Evolutionary conservation across 2,329 filamentous ascomycete species (phyloP).

Genomic region (Aspergillus sp.): DNA sequence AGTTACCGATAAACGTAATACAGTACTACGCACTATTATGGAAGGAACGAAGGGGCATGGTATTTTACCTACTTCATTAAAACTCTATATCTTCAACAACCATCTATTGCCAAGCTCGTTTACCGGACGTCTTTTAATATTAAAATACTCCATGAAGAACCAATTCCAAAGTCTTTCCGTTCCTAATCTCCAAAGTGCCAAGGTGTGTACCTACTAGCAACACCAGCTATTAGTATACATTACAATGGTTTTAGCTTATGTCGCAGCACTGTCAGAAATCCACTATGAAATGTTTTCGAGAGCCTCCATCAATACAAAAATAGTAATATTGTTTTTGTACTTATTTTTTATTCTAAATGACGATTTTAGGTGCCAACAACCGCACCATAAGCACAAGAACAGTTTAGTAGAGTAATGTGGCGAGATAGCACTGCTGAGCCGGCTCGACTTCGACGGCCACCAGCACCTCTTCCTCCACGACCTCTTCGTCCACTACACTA

Average conservation of each 20-base stretch:
- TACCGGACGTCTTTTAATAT: too few relatives aligned
- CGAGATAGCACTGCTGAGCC: not conserved
- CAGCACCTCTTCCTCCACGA: too few relatives aligned
- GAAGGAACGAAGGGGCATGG: too few relatives aligned
- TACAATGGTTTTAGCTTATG: not conserved
- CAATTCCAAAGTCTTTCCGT: not conserved
- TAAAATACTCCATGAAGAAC: too few relatives aligned
- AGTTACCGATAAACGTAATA: too few relatives aligned
- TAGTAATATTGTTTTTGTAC: not conserved
- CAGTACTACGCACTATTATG: too few relatives aligned
- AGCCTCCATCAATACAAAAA: not conserved
- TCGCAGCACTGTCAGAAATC: not conserved
- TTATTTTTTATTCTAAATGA: not conserved
- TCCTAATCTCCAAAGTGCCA: too few relatives aligned
- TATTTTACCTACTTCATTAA: too few relatives aligned
- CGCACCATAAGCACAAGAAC: not conserved
- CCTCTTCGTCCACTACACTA: not conserved
- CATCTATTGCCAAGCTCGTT: too few relatives aligned
- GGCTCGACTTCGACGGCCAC: too few relatives aligned
- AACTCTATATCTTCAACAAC: too few relatives aligned
- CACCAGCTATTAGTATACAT: not conserved
- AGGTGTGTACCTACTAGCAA: not conserved
- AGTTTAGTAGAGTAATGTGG: not conserved
- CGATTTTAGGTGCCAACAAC: not conserved
- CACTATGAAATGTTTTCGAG: not conserved